Evolutionary conservation across 768 basidiomycete genomes (phyloP).

Genomic region (Mycena vulgaris): DNA sequence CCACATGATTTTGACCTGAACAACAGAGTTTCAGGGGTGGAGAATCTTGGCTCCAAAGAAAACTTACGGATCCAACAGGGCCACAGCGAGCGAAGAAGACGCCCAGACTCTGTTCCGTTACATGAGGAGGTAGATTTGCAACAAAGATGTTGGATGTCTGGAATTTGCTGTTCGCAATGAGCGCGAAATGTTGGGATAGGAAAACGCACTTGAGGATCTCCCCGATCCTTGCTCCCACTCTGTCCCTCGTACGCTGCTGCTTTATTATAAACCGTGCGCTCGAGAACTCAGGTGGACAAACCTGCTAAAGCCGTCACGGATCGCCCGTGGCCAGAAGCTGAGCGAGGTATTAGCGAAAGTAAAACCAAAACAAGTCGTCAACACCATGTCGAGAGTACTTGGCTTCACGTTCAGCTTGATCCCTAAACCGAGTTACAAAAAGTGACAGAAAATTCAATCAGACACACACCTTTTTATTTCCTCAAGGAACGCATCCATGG

Average conservation of each 20-base stretch:
- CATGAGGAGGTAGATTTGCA: slow-evolving; percentile 89
- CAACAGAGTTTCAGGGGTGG: background rate
- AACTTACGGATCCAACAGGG: slow-evolving; percentile 90
- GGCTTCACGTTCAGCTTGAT: slow-evolving; percentile 93
- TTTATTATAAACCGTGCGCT: background rate
- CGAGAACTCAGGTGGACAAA: slow-evolving; percentile 49
- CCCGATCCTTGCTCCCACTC: slow-evolving; percentile 90
- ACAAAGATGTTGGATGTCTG: slow-evolving; percentile 98
- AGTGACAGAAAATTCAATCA: background rate
- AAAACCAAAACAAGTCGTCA: slow-evolving; percentile 26
- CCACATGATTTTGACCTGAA: slow-evolving; percentile 98
- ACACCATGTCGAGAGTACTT: slow-evolving; percentile 81
- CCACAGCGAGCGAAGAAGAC: slow-evolving; percentile 93
- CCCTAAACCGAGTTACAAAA: slow-evolving; percentile 64
- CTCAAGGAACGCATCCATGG: slow-evolving; percentile 96
- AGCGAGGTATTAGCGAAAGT: slow-evolving; percentile 20
- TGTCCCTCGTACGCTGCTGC: slow-evolving; percentile 86
- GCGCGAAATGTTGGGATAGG: background rate
- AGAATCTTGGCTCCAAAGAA: background rate
- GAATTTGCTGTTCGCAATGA: slow-evolving; percentile 16
- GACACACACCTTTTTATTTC: slow-evolving; percentile 89
- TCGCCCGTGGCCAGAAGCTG: slow-evolving; percentile 72
- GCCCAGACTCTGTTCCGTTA: slow-evolving; percentile 90
- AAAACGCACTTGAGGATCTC: slow-evolving; percentile 83
- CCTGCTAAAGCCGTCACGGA: slow-evolving; percentile 95